Base-by-base conservation (phyloP, 2,329 filamentous ascomycete genomes). In the Sporothrix pseudoabietina region DNA sequence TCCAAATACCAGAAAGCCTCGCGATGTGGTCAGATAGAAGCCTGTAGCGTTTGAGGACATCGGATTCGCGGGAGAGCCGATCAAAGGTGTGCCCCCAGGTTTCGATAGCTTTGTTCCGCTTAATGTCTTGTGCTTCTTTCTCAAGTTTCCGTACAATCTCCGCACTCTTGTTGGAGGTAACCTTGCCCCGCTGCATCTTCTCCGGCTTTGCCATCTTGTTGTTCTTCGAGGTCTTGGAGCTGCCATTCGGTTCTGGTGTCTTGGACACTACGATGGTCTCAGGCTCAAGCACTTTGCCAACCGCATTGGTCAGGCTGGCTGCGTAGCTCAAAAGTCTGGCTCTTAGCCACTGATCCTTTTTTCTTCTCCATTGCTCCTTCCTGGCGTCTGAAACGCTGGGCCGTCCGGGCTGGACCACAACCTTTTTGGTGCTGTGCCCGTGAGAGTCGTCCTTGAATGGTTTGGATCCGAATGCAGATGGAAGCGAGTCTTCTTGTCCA, bases 271-370 rank as follows among this genome's bases (percentile, higher is more conserved):
- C 86, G 68, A 93, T 87, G 4, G 84, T 87, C 78, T 93, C 90
- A 0, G 90, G 90, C 32, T 91, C 84, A 5, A 93, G 84, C 2
- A 82, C 83, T 75, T 89, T 91, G 3, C 90, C 90, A 1, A 85
- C 83, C 0, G 88, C 84, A 73, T 89, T 90, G 0, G 90, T 92
- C 65, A 94, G 83, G 79, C 90, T 92, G 14, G 89, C 90, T 1
- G 92, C 90, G 78, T 94, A 94, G 0, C 85, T 83, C 39, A 86
- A 85, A 80, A 91, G 91, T 74, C 92, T 89, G 1, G 87, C 85
- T 87, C 92, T 91, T 78, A 88, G 89, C 70, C 83, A 84, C 77
- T 94, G 91, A 61, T 91, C 89, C 26, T 14, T 44, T 8, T 41
- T 30, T 32, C 6, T 44, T n/a, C 39, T 26, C 12, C 22, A 47